phyloP scores from a whole-genome alignment of 345 rosid species.

The Bruguiera sexangula region DNA sequence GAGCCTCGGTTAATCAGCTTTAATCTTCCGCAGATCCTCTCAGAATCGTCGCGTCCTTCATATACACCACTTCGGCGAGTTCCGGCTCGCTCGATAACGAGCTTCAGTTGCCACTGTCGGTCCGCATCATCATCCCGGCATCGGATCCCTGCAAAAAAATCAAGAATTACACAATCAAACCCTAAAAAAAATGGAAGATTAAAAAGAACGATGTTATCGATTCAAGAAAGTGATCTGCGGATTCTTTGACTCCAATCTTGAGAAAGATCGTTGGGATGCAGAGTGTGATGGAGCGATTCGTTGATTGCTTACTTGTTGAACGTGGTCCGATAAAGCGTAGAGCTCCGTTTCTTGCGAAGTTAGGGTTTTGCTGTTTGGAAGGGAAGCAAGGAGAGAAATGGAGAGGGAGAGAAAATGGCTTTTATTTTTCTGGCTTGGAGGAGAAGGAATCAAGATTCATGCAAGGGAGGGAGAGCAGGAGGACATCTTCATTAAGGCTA shows the following conservation, averaged over 20 bases:
- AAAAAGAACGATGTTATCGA: neutral
- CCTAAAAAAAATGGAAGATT: neutral
- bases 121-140: slow-evolving; percentile 47
- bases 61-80: slow-evolving; percentile 59
- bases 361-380: slow-evolving; percentile 11
- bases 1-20: slow-evolving; percentile 76
- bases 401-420: neutral
- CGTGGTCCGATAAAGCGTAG: slow-evolving; percentile 88
- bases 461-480: no score
- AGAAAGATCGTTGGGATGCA: no score
- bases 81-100: slow-evolving; percentile 51
- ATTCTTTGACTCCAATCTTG: no score
- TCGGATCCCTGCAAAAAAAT: slow-evolving; percentile 53
- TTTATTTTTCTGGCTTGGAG: neutral
- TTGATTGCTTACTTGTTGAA: slow-evolving; percentile 56
- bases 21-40: slow-evolving; percentile 85
- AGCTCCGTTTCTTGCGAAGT: slow-evolving; percentile 72
- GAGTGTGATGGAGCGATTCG: neutral
- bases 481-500: no score
- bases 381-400: neutral
- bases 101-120: slow-evolving; percentile 60
- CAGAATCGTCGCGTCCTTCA: slow-evolving; percentile 76
- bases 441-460: no score
- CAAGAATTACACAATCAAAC: slow-evolving; percentile 7
- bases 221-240: neutral